Conservation (phyloP, 768 basidiomycete species). For the Agaricus sinodeliciosus region DNA sequence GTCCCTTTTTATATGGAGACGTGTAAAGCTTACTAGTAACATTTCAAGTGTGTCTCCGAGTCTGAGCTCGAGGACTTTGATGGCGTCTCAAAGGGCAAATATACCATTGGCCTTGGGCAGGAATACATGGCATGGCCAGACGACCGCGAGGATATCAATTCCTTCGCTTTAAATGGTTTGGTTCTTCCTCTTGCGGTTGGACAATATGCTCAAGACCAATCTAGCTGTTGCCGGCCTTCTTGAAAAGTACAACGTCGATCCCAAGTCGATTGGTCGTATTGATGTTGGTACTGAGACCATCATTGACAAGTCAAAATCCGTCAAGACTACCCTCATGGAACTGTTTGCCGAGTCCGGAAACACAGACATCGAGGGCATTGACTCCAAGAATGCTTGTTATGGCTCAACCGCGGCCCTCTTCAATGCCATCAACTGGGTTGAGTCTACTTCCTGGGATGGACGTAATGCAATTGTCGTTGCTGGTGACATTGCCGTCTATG, state of each 20-base stretch:
- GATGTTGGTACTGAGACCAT: slow-evolving; percentile 99
- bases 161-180: slow-evolving; percentile 89
- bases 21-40: slow-evolving; percentile 10
- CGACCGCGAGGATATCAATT: slow-evolving; percentile 99
- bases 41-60: slow-evolving; percentile 87
- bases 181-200: not conserved
- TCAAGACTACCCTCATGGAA: slow-evolving; percentile 98
- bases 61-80: slow-evolving; percentile 92
- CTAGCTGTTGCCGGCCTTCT: slow-evolving; percentile 85
- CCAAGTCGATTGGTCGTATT: slow-evolving; percentile 92
- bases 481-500: slow-evolving; percentile 97
- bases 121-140: slow-evolving; percentile 99
- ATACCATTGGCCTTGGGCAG: slow-evolving; percentile 97
- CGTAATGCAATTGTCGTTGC: slow-evolving; percentile 95
- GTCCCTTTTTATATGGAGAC: not conserved
- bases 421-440: slow-evolving; percentile 98
- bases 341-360: slow-evolving; percentile 91
- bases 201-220: slow-evolving; percentile 6
- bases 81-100: slow-evolving; percentile 91
- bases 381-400: slow-evolving; percentile 99
- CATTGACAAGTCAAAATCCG: slow-evolving; percentile 99
- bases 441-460: slow-evolving; percentile 94
- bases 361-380: slow-evolving; percentile 96
- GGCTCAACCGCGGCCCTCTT: slow-evolving; percentile 98
- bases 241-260: slow-evolving; percentile 93